Conservation (phyloP, 2,329 filamentous ascomycete species). For the Zasmidium cellare region DNA sequence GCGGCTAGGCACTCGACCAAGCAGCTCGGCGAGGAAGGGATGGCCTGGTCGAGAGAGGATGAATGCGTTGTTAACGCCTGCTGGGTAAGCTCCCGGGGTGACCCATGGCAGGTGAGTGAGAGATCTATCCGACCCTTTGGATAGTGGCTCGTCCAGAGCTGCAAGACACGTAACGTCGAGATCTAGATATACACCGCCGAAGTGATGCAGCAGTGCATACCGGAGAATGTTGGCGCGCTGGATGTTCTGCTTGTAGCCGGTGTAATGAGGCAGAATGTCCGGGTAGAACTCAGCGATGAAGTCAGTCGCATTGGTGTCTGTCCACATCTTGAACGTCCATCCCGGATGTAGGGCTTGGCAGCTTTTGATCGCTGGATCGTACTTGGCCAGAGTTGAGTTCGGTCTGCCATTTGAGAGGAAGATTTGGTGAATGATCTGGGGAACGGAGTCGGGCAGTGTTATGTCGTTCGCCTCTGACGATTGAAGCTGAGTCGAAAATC, state of each 20-base stretch:
- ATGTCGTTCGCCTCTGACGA: constrained; percentile 1
- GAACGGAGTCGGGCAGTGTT: constrained; percentile 11
- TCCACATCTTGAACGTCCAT: constrained; percentile 29
- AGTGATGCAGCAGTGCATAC: constrained; percentile 29
- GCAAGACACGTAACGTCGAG: constrained; percentile 29
- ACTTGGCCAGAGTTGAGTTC: constrained; percentile 20
- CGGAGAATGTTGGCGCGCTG: constrained; percentile 33
- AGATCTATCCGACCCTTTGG: constrained; percentile 1
- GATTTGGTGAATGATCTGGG: constrained; percentile 31
- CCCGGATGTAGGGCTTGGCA: constrained; percentile 25
- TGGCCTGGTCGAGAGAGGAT: constrained; percentile 28
- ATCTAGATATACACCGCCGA: constrained; percentile 32
- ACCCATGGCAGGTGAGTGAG: constrained; percentile 26
- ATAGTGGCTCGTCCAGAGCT: constrained; percentile 20
- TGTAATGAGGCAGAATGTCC: constrained; percentile 24
- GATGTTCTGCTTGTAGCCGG: constrained; percentile 27
- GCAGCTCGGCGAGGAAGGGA: constrained; percentile 24
- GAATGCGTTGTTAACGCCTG: constrained; percentile 35
- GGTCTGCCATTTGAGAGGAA: constrained; percentile 22
- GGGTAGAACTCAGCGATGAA: constrained; percentile 30
- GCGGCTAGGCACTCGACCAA: constrained; percentile 19
- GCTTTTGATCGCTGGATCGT: constrained; percentile 21
- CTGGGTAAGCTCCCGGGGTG: constrained; percentile 29
- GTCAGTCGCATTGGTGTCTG: constrained; percentile 19
- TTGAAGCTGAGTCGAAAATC: constrained; percentile 12